phyloP scores from a whole-genome alignment of 495 filamentous ascomycete species.

The Penicillium ochrochloron region DNA sequence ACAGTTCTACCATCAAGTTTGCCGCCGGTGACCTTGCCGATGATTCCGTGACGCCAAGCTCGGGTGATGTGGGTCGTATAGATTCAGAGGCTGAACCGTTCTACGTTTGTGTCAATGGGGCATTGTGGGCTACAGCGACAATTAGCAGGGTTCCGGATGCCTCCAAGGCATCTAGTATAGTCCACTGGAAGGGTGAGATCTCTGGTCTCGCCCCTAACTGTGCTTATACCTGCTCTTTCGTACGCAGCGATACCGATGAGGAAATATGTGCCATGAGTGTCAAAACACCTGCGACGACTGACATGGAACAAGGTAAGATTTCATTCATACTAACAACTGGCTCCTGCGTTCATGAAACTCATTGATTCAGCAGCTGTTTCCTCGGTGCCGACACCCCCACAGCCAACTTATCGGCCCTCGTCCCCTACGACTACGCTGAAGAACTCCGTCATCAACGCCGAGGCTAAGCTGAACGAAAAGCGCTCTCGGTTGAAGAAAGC shows the following conservation, averaged over 20 bases:
- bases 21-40: constrained; percentile 71
- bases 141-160: constrained; percentile 60
- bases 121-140: constrained; percentile 81
- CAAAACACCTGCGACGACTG: constrained; percentile 74
- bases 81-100: constrained; percentile 71
- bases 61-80: constrained; percentile 39
- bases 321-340: background rate
- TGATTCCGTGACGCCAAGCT: constrained; percentile 36
- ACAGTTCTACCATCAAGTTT: constrained; percentile 81
- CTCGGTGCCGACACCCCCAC: constrained; percentile 47
- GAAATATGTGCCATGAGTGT: constrained; percentile 79
- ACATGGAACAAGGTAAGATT: constrained; percentile 63
- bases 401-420: constrained; percentile 72
- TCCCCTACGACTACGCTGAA: constrained; percentile 90
- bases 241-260: constrained; percentile 72
- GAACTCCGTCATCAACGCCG: constrained; percentile 81
- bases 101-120: constrained; percentile 86
- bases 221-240: constrained; percentile 84
- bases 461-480: constrained; percentile 76
- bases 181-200: constrained; percentile 79
- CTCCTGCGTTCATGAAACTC: constrained; percentile 7
- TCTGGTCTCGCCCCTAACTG: constrained; percentile 85
- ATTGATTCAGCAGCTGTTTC: constrained; percentile 41
- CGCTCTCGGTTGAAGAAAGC: constrained; percentile 73
- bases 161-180: constrained; percentile 56